Conservation (phyloP, 768 basidiomycete genomes). For the Suillus subluteus region DNA sequence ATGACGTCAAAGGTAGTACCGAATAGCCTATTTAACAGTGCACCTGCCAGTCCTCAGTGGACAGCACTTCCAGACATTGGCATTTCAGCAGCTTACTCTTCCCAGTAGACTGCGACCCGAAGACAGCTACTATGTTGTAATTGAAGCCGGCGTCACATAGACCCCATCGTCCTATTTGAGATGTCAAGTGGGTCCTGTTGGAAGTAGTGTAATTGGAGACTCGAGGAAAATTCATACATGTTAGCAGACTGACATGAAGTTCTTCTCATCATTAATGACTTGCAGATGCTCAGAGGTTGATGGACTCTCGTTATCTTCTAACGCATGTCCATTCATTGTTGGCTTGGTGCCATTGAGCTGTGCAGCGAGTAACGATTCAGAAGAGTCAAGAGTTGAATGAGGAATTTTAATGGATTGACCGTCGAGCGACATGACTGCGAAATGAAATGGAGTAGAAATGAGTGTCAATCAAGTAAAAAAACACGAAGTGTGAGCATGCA, state of each 20-base stretch:
- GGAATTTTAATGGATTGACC: background rate
- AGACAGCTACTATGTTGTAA: slow-evolving; percentile 95
- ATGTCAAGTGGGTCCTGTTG: slow-evolving; percentile 61
- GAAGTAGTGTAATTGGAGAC: slow-evolving; percentile 5
- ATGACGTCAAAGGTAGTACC: slow-evolving; percentile 99
- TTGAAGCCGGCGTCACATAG: slow-evolving; percentile 89
- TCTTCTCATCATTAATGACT: slow-evolving; percentile 90
- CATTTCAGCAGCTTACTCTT: slow-evolving; percentile 64
- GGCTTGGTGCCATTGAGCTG: slow-evolving; percentile 11
- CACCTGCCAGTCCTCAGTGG: slow-evolving; percentile 59
- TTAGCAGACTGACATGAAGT: slow-evolving; percentile 76
- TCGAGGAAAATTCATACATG: slow-evolving; percentile 1
- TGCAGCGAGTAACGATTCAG: slow-evolving; percentile 3
- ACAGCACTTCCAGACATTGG: slow-evolving; percentile 4
- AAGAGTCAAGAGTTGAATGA: background rate
- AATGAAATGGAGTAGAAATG: slow-evolving; percentile 11
- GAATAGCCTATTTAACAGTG: slow-evolving; percentile 92
- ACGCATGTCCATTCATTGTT: slow-evolving; percentile 20
- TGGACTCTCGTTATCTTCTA: slow-evolving; percentile 20
- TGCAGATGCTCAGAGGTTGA: slow-evolving; percentile 65
- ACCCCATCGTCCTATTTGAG: slow-evolving; percentile 85
- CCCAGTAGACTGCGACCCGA: slow-evolving; percentile 95
- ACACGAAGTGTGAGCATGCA: slow-evolving; percentile 11
- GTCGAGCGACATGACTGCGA: slow-evolving; percentile 5
- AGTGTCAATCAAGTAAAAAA: slow-evolving; percentile 13